Base-by-base conservation (phyloP, 306 rosid species). In the Quercus bicolor region DNA sequence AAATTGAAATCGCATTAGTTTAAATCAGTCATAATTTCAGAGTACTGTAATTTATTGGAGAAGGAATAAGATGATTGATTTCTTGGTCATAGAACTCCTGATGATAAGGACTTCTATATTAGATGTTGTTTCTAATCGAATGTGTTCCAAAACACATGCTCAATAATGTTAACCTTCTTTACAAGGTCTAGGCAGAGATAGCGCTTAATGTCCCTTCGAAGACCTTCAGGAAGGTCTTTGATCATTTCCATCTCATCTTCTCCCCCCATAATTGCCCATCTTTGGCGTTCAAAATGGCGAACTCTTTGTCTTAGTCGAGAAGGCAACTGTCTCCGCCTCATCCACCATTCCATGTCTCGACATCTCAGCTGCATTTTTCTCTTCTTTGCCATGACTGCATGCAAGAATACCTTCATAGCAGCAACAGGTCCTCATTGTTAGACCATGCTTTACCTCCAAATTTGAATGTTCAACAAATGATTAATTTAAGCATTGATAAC, bases 271-370 rank as follows among this genome's bases (percentile, higher is more conserved):
- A 93, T 84, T 6, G 91, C 90, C 97, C 97, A 96, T 79, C 91
- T 89, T 37, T 96, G 98, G 40, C 93, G 92, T 82, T 96, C 99
- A 45, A 81, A 95, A 84, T 89, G 98, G 26, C 98, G 97, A 68
- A 96, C 99, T 81, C 99, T 87, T 8, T 88, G 90, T 59, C 97
- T 84, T 80, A 96, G 77, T 18, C 83, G 88, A 0, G 98, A 93
- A 0, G 99, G 97, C 72, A 96, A 73, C 86, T 96, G 99, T 82
- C 99, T 90, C 78, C 99, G 81, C 68, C 85, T 86, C 99, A 96
- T 96, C 99, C 99, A 96, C 99, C 99, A 96, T 73, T 96, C 99
- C 96, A 96, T 91, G 86, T 96, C 99, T 9, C 98, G 89, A 45
- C 96, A 90, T 78, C 97, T 89, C 75, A 96, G 87, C 88, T 93